Base-by-base conservation (phyloP, 371 early-diverging fungal species). In the Conidiobolus incongruus region DNA sequence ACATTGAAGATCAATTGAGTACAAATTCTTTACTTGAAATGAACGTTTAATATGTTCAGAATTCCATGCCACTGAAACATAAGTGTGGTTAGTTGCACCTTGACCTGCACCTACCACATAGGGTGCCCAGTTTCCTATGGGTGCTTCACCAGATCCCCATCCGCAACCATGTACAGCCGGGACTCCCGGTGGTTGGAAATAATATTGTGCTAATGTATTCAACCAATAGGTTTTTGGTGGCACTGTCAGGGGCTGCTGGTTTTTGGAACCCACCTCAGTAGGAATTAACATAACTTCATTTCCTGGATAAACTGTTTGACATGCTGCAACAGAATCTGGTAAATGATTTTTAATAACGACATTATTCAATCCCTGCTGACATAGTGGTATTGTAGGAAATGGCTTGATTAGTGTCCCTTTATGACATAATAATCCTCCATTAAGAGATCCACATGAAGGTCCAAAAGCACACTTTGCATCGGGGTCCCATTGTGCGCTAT, bases 211-310 rank as follows among this genome's bases (percentile, higher is more conserved):
- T 23, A 35, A 44, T 4, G 44, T 35, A 12, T n/a, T 3, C 23
- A 23, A 19, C 44, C 36, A 44, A 20, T 44, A 44, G 10, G 20
- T 24, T 11, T n/a, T 10, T 6, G 44, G 35, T 23, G 44, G 44
- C 4, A 26, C 22, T 12, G 34, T 44, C 21, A 44, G 30, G 2
- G 24, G 12, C 4, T 12, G 35, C 15, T 34, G 23, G 6, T 35
- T 3, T 13, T 24, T 13, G 4, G 44, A n/a, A 10, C 6, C 33
- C 1, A 26, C 35, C 4, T n/a, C 22, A 20, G 44, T 44, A 21
- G 44, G 36, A n/a, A 44, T 35, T 11, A 44, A n/a, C 36, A 44
- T 44, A 26, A 21, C 44, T 35, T 44, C 37, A 33, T 36, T 44
- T 11, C 44, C 44, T 4, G 44, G 44, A 28, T 35, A 44, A 2